Evolutionary conservation across 1,139 yeast species (phyloP).

Genomic region (Yamadazyma spencermartinsiae): DNA sequence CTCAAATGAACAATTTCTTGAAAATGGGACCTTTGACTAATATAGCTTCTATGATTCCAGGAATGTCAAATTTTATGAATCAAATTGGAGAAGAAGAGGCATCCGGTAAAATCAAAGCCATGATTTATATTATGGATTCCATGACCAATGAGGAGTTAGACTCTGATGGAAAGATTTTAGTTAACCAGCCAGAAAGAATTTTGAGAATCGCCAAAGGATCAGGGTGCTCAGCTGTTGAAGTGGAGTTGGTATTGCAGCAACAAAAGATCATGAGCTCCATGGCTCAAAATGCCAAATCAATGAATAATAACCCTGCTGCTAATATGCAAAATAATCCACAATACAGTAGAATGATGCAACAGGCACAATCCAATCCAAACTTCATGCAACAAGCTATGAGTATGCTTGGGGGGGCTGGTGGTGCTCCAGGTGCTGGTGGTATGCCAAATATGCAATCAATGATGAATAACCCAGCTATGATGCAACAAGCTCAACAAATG

Average conservation of each 20-base stretch:
- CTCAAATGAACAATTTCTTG: constrained; percentile 92
- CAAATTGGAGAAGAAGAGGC: constrained; percentile 93
- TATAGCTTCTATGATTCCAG: constrained; percentile 95
- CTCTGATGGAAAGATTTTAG: constrained; percentile 82
- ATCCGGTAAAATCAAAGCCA: constrained; percentile 73
- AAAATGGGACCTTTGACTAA: constrained; percentile 96
- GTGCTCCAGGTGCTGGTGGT: constrained; percentile 53
- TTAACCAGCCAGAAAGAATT: constrained; percentile 80
- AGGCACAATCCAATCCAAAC: constrained; percentile 50
- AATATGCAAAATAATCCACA: constrained; percentile 29
- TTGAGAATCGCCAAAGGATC: constrained; percentile 95
- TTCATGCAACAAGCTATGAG: constrained; percentile 56
- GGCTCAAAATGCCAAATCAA: constrained; percentile 74
- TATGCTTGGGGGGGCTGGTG: constrained; percentile 51
- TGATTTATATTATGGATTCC: constrained; percentile 93
- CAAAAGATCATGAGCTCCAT: constrained; percentile 93
- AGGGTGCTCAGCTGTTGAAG: constrained; percentile 90
- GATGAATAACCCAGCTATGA: constrained; percentile 49
- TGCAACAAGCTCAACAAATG: constrained; percentile 53
- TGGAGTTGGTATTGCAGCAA: constrained; percentile 88
- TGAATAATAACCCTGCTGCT: constrained; percentile 47
- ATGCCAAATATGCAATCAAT: constrained; percentile 55
- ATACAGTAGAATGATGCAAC: constrained; percentile 44
- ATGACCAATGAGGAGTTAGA: constrained; percentile 93
- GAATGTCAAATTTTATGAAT: constrained; percentile 80